Conservation (phyloP, 768 basidiomycete genomes). For the Russula abietina region DNA sequence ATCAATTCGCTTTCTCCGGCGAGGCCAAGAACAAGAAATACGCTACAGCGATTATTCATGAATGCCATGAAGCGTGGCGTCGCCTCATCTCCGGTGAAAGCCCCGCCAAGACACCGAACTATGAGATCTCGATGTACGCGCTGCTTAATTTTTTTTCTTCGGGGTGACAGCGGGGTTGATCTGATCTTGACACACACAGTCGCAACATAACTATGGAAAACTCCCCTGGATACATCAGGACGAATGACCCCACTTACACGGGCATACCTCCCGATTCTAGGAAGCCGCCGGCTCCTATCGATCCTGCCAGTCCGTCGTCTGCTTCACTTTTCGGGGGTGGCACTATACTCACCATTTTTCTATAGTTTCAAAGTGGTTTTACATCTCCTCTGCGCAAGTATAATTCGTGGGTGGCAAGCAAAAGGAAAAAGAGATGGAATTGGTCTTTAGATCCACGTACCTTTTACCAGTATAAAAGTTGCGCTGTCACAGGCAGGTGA, state of each 20-base stretch:
- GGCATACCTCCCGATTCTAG: slow-evolving; percentile 71
- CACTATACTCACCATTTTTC: slow-evolving; percentile 4
- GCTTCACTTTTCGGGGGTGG: neutral
- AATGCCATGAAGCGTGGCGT: slow-evolving; percentile 98
- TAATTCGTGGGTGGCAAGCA: slow-evolving; percentile 29
- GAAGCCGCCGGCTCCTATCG: slow-evolving; percentile 81
- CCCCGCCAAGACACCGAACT: slow-evolving; percentile 61
- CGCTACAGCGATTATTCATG: slow-evolving; percentile 97
- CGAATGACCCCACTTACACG: slow-evolving; percentile 58
- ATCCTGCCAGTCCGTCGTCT: slow-evolving; percentile 74
- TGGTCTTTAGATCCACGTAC: slow-evolving; percentile 1
- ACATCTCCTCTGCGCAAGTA: slow-evolving; percentile 84
- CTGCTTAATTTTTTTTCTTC: slow-evolving; percentile 22
- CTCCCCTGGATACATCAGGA: slow-evolving; percentile 62
- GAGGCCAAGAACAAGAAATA: slow-evolving; percentile 99
- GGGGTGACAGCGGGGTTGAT: neutral
- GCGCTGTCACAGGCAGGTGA: neutral
- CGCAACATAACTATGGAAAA: slow-evolving; percentile 71
- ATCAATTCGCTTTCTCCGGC: slow-evolving; percentile 97
- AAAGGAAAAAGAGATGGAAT: neutral
- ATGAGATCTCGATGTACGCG: slow-evolving; percentile 76
- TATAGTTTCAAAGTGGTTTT: slow-evolving; percentile 88
- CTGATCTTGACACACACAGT: slow-evolving; percentile 37
- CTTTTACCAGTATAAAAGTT: neutral
- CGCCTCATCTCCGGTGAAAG: slow-evolving; percentile 79